Percentiles rank a stretch among this genome's conserved stretches.
Evolutionary conservation across 164 flowering plant genomes (phyloP).

Genomic region (Tinospora cordifolia): DNA sequence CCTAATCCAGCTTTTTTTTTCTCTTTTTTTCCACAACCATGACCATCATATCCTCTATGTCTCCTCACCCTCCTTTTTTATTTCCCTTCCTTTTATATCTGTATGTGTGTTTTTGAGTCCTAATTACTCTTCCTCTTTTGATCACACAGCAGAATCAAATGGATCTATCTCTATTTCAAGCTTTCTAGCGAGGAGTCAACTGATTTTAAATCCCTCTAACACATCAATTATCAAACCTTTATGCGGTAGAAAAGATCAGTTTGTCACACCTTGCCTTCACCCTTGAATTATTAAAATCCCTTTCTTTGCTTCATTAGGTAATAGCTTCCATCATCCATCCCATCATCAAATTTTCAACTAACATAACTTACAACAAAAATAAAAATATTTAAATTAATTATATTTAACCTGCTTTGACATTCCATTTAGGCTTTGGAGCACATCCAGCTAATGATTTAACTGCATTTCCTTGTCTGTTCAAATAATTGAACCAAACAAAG

Average conservation of each 20-base stretch:
- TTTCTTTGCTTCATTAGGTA: slow-evolving; percentile 28
- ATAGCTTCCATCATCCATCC: slow-evolving; percentile 21
- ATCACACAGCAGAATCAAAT: neutral
- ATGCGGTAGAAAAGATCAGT: slow-evolving; percentile 22
- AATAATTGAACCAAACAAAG: neutral
- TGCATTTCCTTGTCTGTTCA: neutral
- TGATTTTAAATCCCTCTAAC: slow-evolving; percentile 18
- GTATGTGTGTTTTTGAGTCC: neutral
- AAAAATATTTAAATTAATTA: neutral
- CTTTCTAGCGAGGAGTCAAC: neutral
- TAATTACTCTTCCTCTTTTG: neutral
- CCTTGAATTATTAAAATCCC: slow-evolving; percentile 23
- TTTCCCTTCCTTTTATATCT: neutral
- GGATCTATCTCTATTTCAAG: slow-evolving; percentile 8
- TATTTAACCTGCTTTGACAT: neutral
- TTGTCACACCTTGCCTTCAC: slow-evolving; percentile 20
- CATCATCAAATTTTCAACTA: slow-evolving; percentile 18
- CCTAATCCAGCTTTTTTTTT: neutral
- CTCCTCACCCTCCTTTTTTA: neutral
- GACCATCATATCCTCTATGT: neutral
- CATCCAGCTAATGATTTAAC: neutral
- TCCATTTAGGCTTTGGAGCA: neutral
- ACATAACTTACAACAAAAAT: neutral
- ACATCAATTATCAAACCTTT: slow-evolving; percentile 25
- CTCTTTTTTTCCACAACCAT: neutral